Evolutionary conservation across 306 rosid species (phyloP), one percentile per base, ranked within the genome.

Genomic region (Cyclanthera cordifolia): DNA sequence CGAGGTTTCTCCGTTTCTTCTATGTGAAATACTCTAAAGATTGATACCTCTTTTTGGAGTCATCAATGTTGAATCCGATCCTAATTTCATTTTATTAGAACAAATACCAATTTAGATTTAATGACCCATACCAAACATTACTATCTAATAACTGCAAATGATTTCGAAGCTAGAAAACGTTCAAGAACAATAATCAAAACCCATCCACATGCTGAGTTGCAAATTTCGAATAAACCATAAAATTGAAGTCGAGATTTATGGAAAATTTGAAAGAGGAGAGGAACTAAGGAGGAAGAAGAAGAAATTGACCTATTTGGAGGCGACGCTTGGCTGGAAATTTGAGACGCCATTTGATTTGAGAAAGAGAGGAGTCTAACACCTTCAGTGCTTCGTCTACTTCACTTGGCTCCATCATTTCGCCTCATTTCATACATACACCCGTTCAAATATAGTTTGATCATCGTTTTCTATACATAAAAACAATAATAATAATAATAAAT

Each of bases 261-360:
- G 67, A 15, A 37, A 37, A 37, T 11, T n/a, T n/a, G n/a, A n/a
- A n/a, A n/a, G n/a, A n/a, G n/a, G n/a, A n/a, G n/a, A n/a, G n/a
- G n/a, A n/a, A n/a, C n/a, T n/a, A n/a, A 12, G 43, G 8, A 24
- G 28, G 55, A n/a, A 68, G 4, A 15, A 37, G 12, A 0, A 20
- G 52, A 63, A 65, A 45, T 21, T 41, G 53, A 65, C 97, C 97
- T 73, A 71, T 79, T 64, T 91, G 79, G 17, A 91, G 82, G 8
- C 97, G 88, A 71, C 85, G 88, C 72, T 80, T 87, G 39, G 85
- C 60, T 39, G 85, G 77, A 69, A 78, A 73, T 84, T 82, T 91
- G 79, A 91, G 97, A 25, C 90, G 91, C 97, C 97, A 91, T 72
- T 88, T 86, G 74, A 86, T 83, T 4, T 46, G 78, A 11, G 82